Conservation (phyloP, 1,284 basidiomycete species). For the Coniferiporia weirii region DNA sequence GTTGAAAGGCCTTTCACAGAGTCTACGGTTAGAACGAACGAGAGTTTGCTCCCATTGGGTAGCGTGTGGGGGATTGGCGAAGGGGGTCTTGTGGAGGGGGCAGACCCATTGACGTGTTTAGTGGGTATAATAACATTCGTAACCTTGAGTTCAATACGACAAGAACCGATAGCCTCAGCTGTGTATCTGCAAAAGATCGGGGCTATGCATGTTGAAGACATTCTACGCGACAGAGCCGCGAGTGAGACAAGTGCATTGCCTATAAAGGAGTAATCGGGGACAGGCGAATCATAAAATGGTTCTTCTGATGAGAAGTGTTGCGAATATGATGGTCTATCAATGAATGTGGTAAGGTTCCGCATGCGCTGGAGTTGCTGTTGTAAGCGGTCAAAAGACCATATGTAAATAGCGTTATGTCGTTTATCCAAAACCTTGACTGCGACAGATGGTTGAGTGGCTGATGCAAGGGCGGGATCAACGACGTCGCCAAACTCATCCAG, state of each 20-base stretch:
- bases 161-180: conserved; percentile 89
- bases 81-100: conserved; percentile 59
- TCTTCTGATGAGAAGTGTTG: conserved; percentile 92
- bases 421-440: conserved; percentile 90
- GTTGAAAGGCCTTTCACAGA: conserved; percentile 82
- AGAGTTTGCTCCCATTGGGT: conserved; percentile 69
- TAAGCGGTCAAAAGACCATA: conserved; percentile 88
- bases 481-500: conserved; percentile 92
- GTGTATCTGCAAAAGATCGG: conserved; percentile 93
- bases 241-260: conserved; percentile 84
- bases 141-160: conserved; percentile 78
- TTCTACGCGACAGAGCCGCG: conserved; percentile 70
- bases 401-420: conserved; percentile 78
- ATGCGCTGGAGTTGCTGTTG: conserved; percentile 88
- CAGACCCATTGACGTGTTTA: conserved; percentile 57
- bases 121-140: conserved; percentile 60
- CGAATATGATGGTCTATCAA: conserved; percentile 88
- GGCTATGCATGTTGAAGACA: conserved; percentile 70
- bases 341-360: conserved; percentile 90
- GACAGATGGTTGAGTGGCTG: conserved; percentile 75
- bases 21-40: conserved; percentile 80
- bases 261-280: conserved; percentile 87
- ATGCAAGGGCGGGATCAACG: conserved; percentile 69
- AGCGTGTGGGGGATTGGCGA: conserved; percentile 64
- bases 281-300: conserved; percentile 84